These are phyloP conservation scores for Rubia balearica DNA, from an alignment of 305 asterid genomes.

Conservation along the genomic window DNA sequence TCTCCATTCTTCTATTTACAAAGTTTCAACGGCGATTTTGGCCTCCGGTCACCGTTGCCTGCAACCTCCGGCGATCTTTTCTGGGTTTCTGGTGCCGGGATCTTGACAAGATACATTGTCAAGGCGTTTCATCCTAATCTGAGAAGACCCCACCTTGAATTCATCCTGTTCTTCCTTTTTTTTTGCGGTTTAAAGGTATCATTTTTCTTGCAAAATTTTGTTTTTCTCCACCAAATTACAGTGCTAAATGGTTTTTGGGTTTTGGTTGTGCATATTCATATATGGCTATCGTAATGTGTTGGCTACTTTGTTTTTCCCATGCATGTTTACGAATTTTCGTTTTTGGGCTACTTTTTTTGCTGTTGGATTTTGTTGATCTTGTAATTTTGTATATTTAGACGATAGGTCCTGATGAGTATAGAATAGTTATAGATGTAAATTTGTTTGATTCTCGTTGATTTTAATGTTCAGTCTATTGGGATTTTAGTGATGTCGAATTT, in stretches of 20 bases:
- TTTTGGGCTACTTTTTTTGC: not conserved
- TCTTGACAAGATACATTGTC: conserved; percentile 6
- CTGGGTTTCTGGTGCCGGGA: not conserved
- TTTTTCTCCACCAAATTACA: not conserved
- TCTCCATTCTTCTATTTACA: not conserved
- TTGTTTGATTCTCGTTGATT: not conserved
- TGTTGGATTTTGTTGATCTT: not conserved
- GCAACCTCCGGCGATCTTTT: not conserved
- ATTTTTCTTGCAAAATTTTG: not conserved
- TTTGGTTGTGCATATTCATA: too few species aligned
- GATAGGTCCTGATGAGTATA: not conserved
- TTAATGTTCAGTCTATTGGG: not conserved
- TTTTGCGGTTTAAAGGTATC: conserved; percentile 13
- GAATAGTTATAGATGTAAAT: not conserved
- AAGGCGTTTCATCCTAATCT: not conserved
- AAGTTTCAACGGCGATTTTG: not conserved
- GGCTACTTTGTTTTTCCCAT: not conserved
- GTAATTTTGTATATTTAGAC: not conserved
- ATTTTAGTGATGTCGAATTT: not conserved
- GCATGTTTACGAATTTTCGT: not conserved
- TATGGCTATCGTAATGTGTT: not conserved
- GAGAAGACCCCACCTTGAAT: not conserved
- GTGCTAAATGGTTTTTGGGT: too few species aligned
- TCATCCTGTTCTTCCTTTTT: not conserved
- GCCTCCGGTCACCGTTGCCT: not conserved